phyloP scores from a whole-genome alignment of 306 rosid genomes.

The Sicyos edulis region DNA sequence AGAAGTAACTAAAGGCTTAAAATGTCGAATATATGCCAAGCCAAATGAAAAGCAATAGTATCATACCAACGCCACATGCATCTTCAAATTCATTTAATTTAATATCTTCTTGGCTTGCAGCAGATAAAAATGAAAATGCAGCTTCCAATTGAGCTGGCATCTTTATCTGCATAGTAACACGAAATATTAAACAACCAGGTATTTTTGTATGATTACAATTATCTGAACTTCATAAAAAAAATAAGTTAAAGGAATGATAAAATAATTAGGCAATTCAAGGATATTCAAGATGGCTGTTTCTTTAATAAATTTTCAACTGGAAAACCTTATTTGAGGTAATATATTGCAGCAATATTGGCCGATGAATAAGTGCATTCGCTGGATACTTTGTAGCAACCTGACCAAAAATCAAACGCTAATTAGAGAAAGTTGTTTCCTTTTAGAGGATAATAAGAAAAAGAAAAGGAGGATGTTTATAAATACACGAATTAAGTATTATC shows the following conservation, averaged over 20 bases:
- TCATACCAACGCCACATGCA: conserved; percentile 91
- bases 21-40: background rate
- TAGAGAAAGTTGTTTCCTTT: background rate
- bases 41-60: conserved; percentile 7
- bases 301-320: background rate
- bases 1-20: background rate
- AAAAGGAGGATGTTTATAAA: background rate
- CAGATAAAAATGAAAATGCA: conserved; percentile 54
- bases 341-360: conserved; percentile 55
- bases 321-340: conserved; percentile 65
- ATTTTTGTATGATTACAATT: background rate
- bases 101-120: conserved; percentile 40
- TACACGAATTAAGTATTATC: background rate
- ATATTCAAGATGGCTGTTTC: conserved; percentile 13
- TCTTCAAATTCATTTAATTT: conserved; percentile 61
- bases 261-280: conserved; percentile 1
- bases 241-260: background rate
- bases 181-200: background rate
- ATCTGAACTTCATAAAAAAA: background rate
- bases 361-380: conserved; percentile 70
- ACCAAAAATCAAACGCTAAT: conserved; percentile 3
- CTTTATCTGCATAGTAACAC: conserved; percentile 51
- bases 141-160: conserved; percentile 82
- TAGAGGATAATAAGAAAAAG: background rate
- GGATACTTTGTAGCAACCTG: conserved; percentile 96